phyloP scores from a whole-genome alignment of 441 rosid species.

The Codiaeum variegatum region DNA sequence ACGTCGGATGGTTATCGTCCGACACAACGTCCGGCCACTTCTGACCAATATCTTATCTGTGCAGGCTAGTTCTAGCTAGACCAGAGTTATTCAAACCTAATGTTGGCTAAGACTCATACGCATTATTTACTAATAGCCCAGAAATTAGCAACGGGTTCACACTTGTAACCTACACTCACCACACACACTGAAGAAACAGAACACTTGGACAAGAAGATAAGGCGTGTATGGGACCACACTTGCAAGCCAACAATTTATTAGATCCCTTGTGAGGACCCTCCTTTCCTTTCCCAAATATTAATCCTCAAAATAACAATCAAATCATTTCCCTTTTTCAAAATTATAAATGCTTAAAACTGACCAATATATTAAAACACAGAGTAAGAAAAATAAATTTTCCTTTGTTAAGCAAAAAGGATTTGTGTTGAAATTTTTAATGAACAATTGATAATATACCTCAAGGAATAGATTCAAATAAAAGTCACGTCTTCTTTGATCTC shows the following conservation, averaged over 20 bases:
- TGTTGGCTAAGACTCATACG: too few relatives aligned
- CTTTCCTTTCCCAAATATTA: background rate
- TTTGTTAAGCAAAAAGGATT: background rate
- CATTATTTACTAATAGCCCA: background rate
- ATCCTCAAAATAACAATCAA: background rate
- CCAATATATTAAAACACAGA: too few relatives aligned
- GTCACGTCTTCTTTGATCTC: constrained; percentile 51
- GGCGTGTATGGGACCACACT: background rate
- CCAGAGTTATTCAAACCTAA: too few relatives aligned
- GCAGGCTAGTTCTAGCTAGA: too few relatives aligned
- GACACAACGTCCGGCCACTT: too few relatives aligned
- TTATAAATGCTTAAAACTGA: too few relatives aligned
- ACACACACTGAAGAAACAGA: background rate
- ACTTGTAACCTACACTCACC: background rate
- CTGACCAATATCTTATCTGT: too few relatives aligned
- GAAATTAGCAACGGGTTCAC: background rate
- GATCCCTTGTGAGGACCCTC: background rate
- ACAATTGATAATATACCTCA: constrained; percentile 41
- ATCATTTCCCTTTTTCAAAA: too few relatives aligned
- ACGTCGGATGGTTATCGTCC: too few relatives aligned
- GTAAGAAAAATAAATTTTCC: background rate
- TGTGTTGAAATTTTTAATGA: background rate
- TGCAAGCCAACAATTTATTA: background rate
- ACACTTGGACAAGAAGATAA: background rate
- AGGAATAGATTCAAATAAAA: constrained; percentile 49